Conservation (phyloP, 768 basidiomycete genomes). For the Galerina marginata region DNA sequence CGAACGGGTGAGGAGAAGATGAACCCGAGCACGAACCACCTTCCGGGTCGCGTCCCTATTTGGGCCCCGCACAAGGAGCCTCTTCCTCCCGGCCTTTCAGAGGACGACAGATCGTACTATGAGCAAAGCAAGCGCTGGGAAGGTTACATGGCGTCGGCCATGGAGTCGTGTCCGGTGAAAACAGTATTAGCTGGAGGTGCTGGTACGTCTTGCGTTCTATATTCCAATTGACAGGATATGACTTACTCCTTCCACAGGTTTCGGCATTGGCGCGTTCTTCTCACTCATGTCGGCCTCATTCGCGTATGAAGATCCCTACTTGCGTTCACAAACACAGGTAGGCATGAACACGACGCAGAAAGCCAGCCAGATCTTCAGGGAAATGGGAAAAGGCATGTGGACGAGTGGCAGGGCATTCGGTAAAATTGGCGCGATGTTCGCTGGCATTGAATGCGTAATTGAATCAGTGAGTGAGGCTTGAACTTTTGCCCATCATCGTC, state of each 20-base stretch:
- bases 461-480: constrained; percentile 75
- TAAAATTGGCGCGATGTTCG: constrained; percentile 91
- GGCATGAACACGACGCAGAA: constrained; percentile 74
- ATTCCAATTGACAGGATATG: background rate
- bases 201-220: constrained; percentile 55
- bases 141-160: constrained; percentile 66
- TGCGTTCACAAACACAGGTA: constrained; percentile 64
- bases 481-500: background rate
- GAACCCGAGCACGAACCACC: constrained; percentile 36
- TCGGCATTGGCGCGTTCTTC: constrained; percentile 94
- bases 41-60: constrained; percentile 68
- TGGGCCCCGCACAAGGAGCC: constrained; percentile 89
- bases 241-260: constrained; percentile 53
- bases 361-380: constrained; percentile 83
- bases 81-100: constrained; percentile 80
- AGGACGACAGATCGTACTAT: constrained; percentile 74
- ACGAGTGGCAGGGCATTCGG: constrained; percentile 89
- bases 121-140: constrained; percentile 81
- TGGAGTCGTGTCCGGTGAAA: constrained; percentile 90
- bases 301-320: constrained; percentile 91
- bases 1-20: constrained; percentile 21
- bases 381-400: constrained; percentile 96
- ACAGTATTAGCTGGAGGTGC: constrained; percentile 79
- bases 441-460: constrained; percentile 95
- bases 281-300: constrained; percentile 96